phyloP scores from a whole-genome alignment of 2,329 filamentous ascomycete species.

The Blumeriella jaapii region DNA sequence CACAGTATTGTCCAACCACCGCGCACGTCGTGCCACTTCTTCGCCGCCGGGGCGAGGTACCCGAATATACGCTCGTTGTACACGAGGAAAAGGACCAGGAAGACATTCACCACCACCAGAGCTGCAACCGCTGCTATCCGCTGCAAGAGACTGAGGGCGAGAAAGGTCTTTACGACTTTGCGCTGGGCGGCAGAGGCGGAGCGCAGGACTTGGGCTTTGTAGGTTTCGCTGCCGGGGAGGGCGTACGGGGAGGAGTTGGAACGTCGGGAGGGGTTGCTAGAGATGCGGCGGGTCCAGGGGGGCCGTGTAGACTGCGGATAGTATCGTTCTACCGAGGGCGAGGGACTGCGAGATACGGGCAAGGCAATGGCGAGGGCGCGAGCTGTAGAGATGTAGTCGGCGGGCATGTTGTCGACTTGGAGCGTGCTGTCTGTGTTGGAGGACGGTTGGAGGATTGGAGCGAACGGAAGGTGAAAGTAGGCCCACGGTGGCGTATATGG shows the following conservation, averaged over 20 bases:
- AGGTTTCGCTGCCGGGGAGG: constrained; percentile 18
- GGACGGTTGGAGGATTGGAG: no score
- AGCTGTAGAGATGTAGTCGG: constrained; percentile 39
- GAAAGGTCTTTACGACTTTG: constrained; percentile 38
- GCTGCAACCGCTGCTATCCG: constrained; percentile 44
- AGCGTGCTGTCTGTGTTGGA: no score
- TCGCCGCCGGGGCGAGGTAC: constrained; percentile 59
- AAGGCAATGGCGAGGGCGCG: constrained; percentile 38
- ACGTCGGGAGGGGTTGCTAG: constrained; percentile 25
- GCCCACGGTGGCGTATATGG: no score
- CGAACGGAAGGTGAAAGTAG: no score
- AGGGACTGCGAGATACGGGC: constrained; percentile 33
- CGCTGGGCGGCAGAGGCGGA: constrained; percentile 43
- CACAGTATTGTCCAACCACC: constrained; percentile 61
- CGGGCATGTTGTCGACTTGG: constrained; percentile 34
- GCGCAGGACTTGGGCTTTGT: constrained; percentile 32
- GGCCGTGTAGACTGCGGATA: constrained; percentile 34
- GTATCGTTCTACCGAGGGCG: constrained; percentile 34
- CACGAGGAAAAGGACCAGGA: constrained; percentile 58
- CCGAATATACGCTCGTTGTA: constrained; percentile 74
- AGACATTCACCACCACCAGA: constrained; percentile 35
- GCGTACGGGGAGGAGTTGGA: constrained; percentile 16
- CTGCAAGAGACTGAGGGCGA: constrained; percentile 48
- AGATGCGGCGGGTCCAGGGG: constrained; percentile 38
- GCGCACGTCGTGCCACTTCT: constrained; percentile 62